Conservation (phyloP, 2,329 filamentous ascomycete genomes). For the Nemania sp. region DNA sequence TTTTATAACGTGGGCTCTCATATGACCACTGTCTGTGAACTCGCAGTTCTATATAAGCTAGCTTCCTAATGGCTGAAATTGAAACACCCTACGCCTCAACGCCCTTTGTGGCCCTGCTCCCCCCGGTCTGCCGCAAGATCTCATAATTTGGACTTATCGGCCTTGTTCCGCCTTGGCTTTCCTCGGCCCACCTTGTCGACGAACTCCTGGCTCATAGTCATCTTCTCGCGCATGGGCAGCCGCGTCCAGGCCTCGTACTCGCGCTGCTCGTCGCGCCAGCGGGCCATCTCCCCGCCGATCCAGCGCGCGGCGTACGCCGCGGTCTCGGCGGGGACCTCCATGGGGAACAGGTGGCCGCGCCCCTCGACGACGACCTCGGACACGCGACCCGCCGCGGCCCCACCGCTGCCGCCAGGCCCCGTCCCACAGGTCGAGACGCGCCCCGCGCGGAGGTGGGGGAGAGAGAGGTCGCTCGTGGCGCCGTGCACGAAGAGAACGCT, state of each 20-base stretch:
- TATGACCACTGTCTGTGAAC: neutral
- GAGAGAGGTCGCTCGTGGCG: slow-evolving; percentile 67
- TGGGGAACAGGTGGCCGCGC: slow-evolving; percentile 83
- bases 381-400: slow-evolving; percentile 73
- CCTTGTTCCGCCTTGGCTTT: slow-evolving; percentile 34
- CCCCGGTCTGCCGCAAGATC: neutral
- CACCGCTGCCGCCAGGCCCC: slow-evolving; percentile 76
- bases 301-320: slow-evolving; percentile 71
- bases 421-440: slow-evolving; percentile 74
- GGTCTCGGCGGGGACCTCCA: slow-evolving; percentile 78
- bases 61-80: neutral
- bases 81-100: neutral
- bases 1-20: neutral
- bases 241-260: slow-evolving; percentile 68
- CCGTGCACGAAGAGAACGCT: slow-evolving; percentile 78
- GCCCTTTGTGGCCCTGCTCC: neutral
- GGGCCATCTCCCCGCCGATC: slow-evolving; percentile 66
- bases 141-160: slow-evolving; percentile 41
- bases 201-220: slow-evolving; percentile 67
- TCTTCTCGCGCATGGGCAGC: slow-evolving; percentile 65
- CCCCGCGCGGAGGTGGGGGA: slow-evolving; percentile 61
- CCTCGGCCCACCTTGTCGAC: slow-evolving; percentile 62
- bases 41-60: neutral
- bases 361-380: slow-evolving; percentile 71
- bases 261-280: slow-evolving; percentile 68